A percentile compares a stretch with the other conserved stretches of the same genome.
Evolutionary conservation across 495 filamentous ascomycete species (phyloP).

Genomic region (Acidomyces sp.): DNA sequence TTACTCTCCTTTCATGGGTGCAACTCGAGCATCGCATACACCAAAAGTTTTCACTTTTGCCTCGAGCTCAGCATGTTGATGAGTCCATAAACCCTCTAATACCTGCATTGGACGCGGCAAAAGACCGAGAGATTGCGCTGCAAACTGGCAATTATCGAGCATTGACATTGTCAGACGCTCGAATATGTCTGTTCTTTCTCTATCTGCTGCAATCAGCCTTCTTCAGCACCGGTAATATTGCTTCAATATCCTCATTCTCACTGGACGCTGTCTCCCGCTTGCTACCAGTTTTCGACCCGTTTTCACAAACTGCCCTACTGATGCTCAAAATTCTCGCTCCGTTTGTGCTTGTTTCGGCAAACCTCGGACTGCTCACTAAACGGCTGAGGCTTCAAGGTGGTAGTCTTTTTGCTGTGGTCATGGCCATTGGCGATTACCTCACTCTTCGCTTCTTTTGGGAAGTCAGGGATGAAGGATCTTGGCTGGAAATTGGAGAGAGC

Average conservation of each 20-base stretch:
- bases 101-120: slow-evolving; percentile 15
- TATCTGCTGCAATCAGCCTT: slow-evolving; percentile 89
- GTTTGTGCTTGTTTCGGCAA: slow-evolving; percentile 84
- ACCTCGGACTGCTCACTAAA: slow-evolving; percentile 86
- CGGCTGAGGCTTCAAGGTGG: slow-evolving; percentile 66
- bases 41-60: slow-evolving; percentile 30
- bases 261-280: slow-evolving; percentile 82
- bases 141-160: slow-evolving; percentile 43
- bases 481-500: slow-evolving; percentile 93
- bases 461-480: slow-evolving; percentile 87
- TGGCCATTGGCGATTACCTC: slow-evolving; percentile 77
- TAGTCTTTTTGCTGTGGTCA: slow-evolving; percentile 87
- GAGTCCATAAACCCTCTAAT: slow-evolving; percentile 25
- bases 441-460: slow-evolving; percentile 97
- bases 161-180: slow-evolving; percentile 66
- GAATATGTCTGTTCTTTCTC: slow-evolving; percentile 87
- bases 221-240: slow-evolving; percentile 95
- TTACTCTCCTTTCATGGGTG: slow-evolving; percentile 79
- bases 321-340: slow-evolving; percentile 86
- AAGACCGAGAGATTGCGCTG: slow-evolving; percentile 11
- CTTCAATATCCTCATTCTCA: slow-evolving; percentile 87
- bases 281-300: slow-evolving; percentile 89
- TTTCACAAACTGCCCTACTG: slow-evolving; percentile 77
- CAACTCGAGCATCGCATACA: slow-evolving; percentile 73
- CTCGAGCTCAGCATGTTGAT: slow-evolving; percentile 17